Evolutionary conservation across 768 basidiomycete genomes (phyloP), one percentile per base, ranked within the genome.

Genomic region (Leccinum disarticulatum): DNA sequence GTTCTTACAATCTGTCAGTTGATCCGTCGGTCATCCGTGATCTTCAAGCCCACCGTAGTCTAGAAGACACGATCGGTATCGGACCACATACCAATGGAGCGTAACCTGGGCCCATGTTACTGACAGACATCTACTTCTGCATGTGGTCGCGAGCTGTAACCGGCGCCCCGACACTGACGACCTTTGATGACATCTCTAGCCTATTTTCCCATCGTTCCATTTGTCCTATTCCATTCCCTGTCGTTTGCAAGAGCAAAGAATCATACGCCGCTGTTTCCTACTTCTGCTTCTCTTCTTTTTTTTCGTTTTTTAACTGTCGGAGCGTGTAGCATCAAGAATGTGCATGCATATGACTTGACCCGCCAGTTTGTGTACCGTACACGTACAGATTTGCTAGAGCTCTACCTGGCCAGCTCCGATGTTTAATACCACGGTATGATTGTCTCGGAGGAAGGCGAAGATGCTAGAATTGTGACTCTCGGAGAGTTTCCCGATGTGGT

Each of bases 11-110:
- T 33, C n/a, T 63, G 63, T 49, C 73, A 91, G 91, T 95, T 69
- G 94, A 95, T 74, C 92, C 94, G 2, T 85, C 86, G 51, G 93
- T 96, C 30, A 77, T 95, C 64, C 88, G 88, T 38, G 94, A 96
- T 74, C 78, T 94, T 58, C 92, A 94, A 76, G 87, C 88, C 15
- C 93, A 94, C 71, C 81, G 89, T 71, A 92, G 90, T 77, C 79
- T 93, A 64, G 91, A 93, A 50, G 87, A 88, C 61, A 68, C 74
- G 57, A 51, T 72, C 22, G 72, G 70, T 27, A 60, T 69, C 41
- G 74, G 73, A 60, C 57, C 65, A 28, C 74, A 70, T 52, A 30
- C 70, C 54, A 74, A 74, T 31, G 73, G 73, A 58, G 68, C 65
- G 49, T 74, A 62, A 62, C 41, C 7, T 43, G 62, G 57, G 49